Conservation (phyloP, 495 filamentous ascomycete genomes). For the Xylaria longipes region DNA sequence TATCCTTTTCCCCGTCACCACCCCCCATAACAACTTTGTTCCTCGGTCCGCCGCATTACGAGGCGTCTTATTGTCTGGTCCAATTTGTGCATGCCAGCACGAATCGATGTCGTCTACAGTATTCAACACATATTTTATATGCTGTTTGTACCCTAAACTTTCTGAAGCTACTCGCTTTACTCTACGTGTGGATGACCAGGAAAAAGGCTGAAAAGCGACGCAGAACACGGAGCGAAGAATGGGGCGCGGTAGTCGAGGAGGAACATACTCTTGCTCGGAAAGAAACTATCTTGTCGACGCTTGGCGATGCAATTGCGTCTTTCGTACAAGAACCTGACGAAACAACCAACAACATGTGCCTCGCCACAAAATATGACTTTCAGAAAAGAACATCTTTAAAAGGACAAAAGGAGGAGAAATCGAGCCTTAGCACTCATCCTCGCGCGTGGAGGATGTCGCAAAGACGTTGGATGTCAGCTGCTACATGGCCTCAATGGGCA, state of each 20-base stretch:
- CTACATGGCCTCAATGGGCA: slow-evolving; percentile 24
- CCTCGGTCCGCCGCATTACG: slow-evolving; percentile 4
- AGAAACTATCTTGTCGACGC: slow-evolving; percentile 28
- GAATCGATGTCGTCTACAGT: slow-evolving; percentile 26
- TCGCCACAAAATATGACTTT: slow-evolving; percentile 35
- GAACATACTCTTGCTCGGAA: background rate
- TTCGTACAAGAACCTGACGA: slow-evolving; percentile 42
- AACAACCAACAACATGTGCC: slow-evolving; percentile 37
- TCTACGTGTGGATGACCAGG: slow-evolving; percentile 20
- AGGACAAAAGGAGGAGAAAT: slow-evolving; percentile 12
- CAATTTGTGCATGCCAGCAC: background rate
- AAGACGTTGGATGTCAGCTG: slow-evolving; percentile 23
- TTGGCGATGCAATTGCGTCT: slow-evolving; percentile 43
- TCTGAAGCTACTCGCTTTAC: slow-evolving; percentile 23
- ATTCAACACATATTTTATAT: slow-evolving; percentile 27
- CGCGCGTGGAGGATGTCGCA: slow-evolving; percentile 18
- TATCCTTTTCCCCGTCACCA: slow-evolving; percentile 6
- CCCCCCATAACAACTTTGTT: slow-evolving; percentile 16
- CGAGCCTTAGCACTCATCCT: background rate
- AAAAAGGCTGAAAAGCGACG: slow-evolving; percentile 15
- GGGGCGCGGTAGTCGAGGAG: background rate
- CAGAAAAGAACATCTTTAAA: slow-evolving; percentile 3
- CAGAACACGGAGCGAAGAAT: slow-evolving; percentile 8
- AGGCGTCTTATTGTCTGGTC: slow-evolving; percentile 11
- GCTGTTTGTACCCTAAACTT: slow-evolving; percentile 27